Evolutionary conservation across 2,329 filamentous ascomycete species (phyloP).

Genomic region (Pleoardoris graminearum): DNA sequence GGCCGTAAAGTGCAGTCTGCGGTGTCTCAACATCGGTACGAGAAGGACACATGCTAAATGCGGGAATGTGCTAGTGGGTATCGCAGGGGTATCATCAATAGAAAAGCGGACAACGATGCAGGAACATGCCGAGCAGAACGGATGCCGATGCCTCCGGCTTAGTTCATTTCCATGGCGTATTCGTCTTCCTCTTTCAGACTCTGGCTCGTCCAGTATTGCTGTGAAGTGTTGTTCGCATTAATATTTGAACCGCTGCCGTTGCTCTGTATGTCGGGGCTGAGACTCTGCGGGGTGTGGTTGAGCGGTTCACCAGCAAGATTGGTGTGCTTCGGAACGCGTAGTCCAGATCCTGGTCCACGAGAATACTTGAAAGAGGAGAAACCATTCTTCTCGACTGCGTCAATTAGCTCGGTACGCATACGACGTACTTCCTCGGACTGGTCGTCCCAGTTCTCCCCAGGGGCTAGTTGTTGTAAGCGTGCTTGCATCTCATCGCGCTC

Average conservation of each 20-base stretch:
- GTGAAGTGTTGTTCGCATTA: slow-evolving; percentile 42
- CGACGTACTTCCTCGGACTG: slow-evolving; percentile 88
- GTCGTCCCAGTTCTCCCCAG: slow-evolving; percentile 41
- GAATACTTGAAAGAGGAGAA: slow-evolving; percentile 79
- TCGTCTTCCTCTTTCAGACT: slow-evolving; percentile 95
- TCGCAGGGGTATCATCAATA: slow-evolving; percentile 36
- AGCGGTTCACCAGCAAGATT: slow-evolving; percentile 84
- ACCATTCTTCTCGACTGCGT: slow-evolving; percentile 82
- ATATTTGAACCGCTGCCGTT: slow-evolving; percentile 64
- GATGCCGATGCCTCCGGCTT: slow-evolving; percentile 18
- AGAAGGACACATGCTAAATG: slow-evolving; percentile 35
- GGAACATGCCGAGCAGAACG: slow-evolving; percentile 19
- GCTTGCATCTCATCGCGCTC: slow-evolving; percentile 87
- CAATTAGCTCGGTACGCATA: slow-evolving; percentile 91
- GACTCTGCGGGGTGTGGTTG: slow-evolving; percentile 61
- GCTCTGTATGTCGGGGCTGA: slow-evolving; percentile 61
- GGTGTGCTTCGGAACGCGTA: slow-evolving; percentile 91
- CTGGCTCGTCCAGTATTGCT: slow-evolving; percentile 56
- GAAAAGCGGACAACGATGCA: slow-evolving; percentile 24
- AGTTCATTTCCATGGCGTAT: slow-evolving; percentile 71
- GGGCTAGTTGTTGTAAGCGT: slow-evolving; percentile 53
- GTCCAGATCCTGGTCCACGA: slow-evolving; percentile 77
- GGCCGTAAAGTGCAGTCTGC: background rate
- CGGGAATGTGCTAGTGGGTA: slow-evolving; percentile 29
- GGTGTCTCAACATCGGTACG: slow-evolving; percentile 12